Evolutionary conservation across 306 rosid species (phyloP).

Genomic region (Cucurbita maxima): DNA sequence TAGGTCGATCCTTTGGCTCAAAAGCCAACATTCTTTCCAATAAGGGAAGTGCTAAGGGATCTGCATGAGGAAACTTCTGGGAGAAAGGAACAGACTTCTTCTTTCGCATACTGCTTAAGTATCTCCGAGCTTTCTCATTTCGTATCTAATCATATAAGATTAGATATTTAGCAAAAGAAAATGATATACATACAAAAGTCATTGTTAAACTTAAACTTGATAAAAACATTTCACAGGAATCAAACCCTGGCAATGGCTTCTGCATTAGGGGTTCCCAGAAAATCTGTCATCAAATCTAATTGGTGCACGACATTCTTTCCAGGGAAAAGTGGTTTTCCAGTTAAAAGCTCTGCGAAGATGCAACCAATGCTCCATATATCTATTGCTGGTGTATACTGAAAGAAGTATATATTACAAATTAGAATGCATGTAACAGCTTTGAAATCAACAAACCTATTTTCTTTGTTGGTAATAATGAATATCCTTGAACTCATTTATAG

Average conservation of each 20-base stretch:
- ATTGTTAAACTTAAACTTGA: background rate
- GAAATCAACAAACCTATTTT: background rate
- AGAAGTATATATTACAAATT: background rate
- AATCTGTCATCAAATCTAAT: slow-evolving; percentile 89
- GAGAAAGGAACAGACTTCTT: slow-evolving; percentile 77
- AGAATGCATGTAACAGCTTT: background rate
- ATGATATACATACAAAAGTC: background rate
- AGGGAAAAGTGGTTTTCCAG: slow-evolving; percentile 97
- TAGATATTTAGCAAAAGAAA: slow-evolving; percentile 8
- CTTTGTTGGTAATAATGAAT: background rate
- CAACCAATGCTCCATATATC: slow-evolving; percentile 99
- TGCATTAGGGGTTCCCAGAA: slow-evolving; percentile 81
- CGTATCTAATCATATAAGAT: slow-evolving; percentile 39
- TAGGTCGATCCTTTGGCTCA: slow-evolving; percentile 94
- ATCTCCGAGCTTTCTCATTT: slow-evolving; percentile 95
- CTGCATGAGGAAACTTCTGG: slow-evolving; percentile 89
- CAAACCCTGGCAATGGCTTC: slow-evolving; percentile 93
- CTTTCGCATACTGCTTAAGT: slow-evolving; percentile 89
- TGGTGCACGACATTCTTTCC: slow-evolving; percentile 98
- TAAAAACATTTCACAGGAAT: slow-evolving; percentile 2
- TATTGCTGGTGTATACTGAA: slow-evolving; percentile 98
- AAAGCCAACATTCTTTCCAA: slow-evolving; percentile 95
- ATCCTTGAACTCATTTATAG: background rate
- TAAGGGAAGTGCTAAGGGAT: slow-evolving; percentile 86
- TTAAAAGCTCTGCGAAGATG: slow-evolving; percentile 91